Evolutionary conservation across 495 filamentous ascomycete genomes (phyloP).

Genomic region (Penicillium angulare): DNA sequence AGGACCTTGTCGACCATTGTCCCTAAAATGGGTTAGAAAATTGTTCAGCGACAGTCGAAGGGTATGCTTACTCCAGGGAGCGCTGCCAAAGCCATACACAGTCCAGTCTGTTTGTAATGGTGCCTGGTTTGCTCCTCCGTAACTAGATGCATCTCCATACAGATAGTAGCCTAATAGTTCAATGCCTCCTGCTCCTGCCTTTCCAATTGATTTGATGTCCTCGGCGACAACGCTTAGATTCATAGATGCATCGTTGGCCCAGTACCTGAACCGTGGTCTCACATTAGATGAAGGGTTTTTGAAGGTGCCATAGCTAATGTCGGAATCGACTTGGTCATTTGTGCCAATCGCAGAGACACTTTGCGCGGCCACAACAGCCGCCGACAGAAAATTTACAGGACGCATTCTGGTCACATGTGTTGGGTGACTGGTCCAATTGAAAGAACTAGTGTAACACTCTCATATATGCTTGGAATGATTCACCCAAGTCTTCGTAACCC

Average conservation of each 20-base stretch:
- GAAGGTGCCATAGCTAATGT: slow-evolving; percentile 24
- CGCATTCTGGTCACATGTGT: too few relatives aligned
- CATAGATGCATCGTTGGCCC: slow-evolving; percentile 46
- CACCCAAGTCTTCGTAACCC: too few relatives aligned
- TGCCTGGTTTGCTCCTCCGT: background rate
- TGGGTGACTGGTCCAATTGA: too few relatives aligned
- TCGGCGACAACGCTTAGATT: slow-evolving; percentile 21
- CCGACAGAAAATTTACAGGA: too few relatives aligned
- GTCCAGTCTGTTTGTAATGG: slow-evolving; percentile 34
- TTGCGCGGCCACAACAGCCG: background rate
- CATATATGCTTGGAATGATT: too few relatives aligned
- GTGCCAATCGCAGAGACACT: background rate
- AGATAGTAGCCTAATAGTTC: slow-evolving; percentile 44
- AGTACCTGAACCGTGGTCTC: slow-evolving; percentile 32
- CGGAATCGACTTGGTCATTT: slow-evolving; percentile 15
- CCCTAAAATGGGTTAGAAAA: slow-evolving; percentile 9
- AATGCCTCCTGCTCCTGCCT: slow-evolving; percentile 39
- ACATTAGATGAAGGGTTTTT: slow-evolving; percentile 16
- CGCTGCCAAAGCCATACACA: slow-evolving; percentile 47
- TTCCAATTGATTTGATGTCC: slow-evolving; percentile 34
- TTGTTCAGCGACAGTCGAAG: background rate
- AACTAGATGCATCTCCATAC: slow-evolving; percentile 22
- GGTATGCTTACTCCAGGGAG: slow-evolving; percentile 22
- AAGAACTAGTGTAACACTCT: too few relatives aligned
- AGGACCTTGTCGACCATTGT: slow-evolving; percentile 36